Evolutionary conservation across 1,139 yeast genomes (phyloP), one percentile per base, ranked within the genome.

Genomic region (Scheffersomyces insectosa): DNA sequence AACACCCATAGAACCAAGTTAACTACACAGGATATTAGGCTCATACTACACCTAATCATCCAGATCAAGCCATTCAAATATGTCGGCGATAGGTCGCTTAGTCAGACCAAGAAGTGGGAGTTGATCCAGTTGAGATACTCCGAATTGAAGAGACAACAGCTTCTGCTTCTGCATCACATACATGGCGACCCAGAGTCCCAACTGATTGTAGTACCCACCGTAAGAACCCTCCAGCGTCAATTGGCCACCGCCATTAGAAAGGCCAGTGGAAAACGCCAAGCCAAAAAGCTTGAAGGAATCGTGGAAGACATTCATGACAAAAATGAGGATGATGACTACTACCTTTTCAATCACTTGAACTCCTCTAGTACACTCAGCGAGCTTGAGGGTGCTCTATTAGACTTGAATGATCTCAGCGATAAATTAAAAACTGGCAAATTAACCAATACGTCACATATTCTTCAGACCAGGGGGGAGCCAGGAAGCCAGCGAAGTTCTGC

Each of bases 71-170:
- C 75, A 4, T 69, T 69, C 50, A 68, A 68, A 43, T 68, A 68
- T 43, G 60, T 68, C 30, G 75, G 75, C 2, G 68, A 68, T 46
- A 53, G 70, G 28, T 52, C 62, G 7, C 46, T 63, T 23, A 58
- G 62, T 36, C 74, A 69, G 48, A 66, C 70, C 2, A 62, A 59
- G 40, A 69, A 68, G 46, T 69, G 75, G 75, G 67, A 64, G 43
- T 39, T 60, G 28, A 66, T 69, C 37, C 72, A 68, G 44, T 50
- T 48, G 11, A 53, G 50, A 38, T 67, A 59, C 41, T 56, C 59
- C 29, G 54, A 59, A 16, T 46, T 49, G 27, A 65, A 65, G 42
- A 44, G 50, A 30, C 28, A 28, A 5, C 47, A 41, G 12, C 36
- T 30, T 2, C 41, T 37, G 31, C 38, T 16, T 13, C 20, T 15